phyloP scores from a whole-genome alignment of 2,329 filamentous ascomycete genomes.

The Orbilia oligospora region DNA sequence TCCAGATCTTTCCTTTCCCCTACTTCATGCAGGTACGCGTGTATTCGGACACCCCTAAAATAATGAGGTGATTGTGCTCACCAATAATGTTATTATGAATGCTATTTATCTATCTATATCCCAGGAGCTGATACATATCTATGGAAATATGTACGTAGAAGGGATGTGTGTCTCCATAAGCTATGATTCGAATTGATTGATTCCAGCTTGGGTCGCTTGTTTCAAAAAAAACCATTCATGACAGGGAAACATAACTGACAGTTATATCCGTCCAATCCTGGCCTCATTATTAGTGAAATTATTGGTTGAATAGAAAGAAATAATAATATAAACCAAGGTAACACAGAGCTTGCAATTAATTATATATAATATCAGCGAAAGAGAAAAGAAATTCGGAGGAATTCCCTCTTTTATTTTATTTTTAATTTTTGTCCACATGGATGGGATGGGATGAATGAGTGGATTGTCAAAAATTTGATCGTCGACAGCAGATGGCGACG shows the following conservation, averaged over 20 bases:
- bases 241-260: conserved; percentile 5
- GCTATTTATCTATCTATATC: too few species aligned
- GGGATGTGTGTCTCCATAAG: conserved; percentile 3
- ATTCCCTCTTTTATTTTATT: conserved; percentile 1
- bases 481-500: background rate
- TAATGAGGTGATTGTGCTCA: background rate
- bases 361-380: background rate
- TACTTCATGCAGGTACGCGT: conserved; percentile 59
- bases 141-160: too few species aligned
- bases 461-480: background rate
- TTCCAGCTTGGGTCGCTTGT: conserved; percentile 19
- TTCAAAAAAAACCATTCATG: background rate
- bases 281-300: conserved; percentile 5
- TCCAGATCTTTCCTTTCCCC: background rate
- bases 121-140: too few species aligned
- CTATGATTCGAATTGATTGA: conserved; percentile 24
- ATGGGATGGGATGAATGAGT: background rate
- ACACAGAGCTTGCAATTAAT: too few species aligned
- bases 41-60: background rate
- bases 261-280: conserved; percentile 21
- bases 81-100: background rate
- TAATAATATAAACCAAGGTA: background rate
- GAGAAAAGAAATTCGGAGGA: background rate
- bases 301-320: conserved; percentile 10
- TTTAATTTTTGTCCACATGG: conserved; percentile 13